Evolutionary conservation across 2,329 filamentous ascomycete species (phyloP), one percentile per base, ranked within the genome.

Genomic region (Xylaria sp.): DNA sequence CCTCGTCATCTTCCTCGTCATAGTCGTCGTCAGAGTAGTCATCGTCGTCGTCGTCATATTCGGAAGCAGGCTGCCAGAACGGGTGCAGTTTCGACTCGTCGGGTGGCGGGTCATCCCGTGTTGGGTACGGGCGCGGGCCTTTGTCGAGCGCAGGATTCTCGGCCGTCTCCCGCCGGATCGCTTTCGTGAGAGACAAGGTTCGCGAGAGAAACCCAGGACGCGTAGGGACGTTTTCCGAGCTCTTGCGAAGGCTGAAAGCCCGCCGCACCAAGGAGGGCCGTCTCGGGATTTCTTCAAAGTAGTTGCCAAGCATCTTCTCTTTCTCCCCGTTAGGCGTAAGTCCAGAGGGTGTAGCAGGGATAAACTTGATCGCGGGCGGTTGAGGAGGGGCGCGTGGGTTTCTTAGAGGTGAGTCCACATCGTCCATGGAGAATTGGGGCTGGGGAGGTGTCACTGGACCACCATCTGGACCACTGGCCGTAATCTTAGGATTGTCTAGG

Each of bases 331-430:
- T 73, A 8, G 84, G 83, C 1, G 83, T 86, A 40, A 81, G 64
- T 1, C 80, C 84, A 1, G 83, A 85, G 2, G 84, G 84, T 0
- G 84, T 87, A 21, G 84, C 83, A 0, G 84, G 84, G 29, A 84
- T 87, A 55, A 87, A 83, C 51, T 83, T 79, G 61, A 87, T 79
- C 1, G 70, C 72, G 8, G 76, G 77, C 5, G 71, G 82, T 57
- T 77, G 72, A 18, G 84, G 84, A 5, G 84, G 82, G n/a, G 74
- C 76, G 43, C 84, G 78, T 13, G 84, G 84, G 59, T 88, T 87
- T 50, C 83, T 76, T 29, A 87, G 72, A 7, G 84, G 84, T 13
- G 84, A 87, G 62, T 87, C 83, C 19, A 85, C 76, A 48, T 84
- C 78, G 34, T 82, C 76, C 59, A 81, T 73, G 0, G 76, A 74